Evolutionary conservation across 2,329 filamentous ascomycete species (phyloP), one percentile per base, ranked within the genome.

Genomic region (Colletotrichum graminicola): DNA sequence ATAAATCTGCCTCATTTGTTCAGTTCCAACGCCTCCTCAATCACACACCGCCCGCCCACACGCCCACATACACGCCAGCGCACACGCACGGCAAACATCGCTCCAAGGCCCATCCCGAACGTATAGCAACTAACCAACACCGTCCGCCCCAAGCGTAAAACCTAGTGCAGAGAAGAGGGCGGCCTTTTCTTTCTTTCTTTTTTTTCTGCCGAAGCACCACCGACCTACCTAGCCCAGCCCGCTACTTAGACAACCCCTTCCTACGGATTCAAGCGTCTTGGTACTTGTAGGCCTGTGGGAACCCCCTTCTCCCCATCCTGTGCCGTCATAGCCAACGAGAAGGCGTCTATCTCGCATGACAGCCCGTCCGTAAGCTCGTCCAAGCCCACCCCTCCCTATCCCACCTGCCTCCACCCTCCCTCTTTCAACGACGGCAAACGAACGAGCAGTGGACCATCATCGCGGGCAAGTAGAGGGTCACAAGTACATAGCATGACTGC

Each of bases 301-400:
- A 21, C 11, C 41, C 8, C 65, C 41, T 21, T 21, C 41, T 43
- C 43, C n/a, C 43, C 56, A 51, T 62, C 32, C 43, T 29, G 12
- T 47, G 23, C 56, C 67, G 21, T 52, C 61, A 45, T 39, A 68
- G 59, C 68, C 68, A 71, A 71, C 68, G 68, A 71, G 68, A 71
- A 57, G 65, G 16, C 57, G n/a, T 41, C 64, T 64, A 63, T 71
- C 68, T 71, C 64, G 68, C 64, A 68, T 71, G 68, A 71, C 68
- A 68, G 45, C 57, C 68, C n/a, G 57, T 59, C 64, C 52, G 64
- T 71, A 63, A 71, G 68, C 68, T 71, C 64, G 54, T 36, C 36
- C 59, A 34, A 63, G 64, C 52, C 51, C 47, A 54, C 60, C 45
- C 54, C 21, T 26, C 39, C 52, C 41, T 34, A 52, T 52, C 49